Percentiles rank a stretch among this genome's conserved stretches.
Evolutionary conservation across 2,329 filamentous ascomycete species (phyloP).

Genomic region (Phaeosphaeria sp.): DNA sequence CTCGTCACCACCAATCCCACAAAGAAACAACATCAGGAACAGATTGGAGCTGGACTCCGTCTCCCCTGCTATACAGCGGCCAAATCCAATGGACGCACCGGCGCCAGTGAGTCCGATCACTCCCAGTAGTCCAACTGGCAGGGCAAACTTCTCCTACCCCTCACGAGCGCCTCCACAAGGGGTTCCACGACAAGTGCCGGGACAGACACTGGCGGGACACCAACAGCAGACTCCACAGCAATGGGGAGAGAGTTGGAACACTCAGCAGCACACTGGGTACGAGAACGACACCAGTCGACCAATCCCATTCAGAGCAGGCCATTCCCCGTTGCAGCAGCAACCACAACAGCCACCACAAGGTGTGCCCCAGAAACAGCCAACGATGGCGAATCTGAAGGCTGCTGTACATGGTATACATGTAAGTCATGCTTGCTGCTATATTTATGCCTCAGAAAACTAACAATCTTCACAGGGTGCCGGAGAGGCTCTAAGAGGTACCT

Average conservation of each 20-base stretch:
- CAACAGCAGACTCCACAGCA: conserved; percentile 19
- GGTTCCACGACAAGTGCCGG: conserved; percentile 35
- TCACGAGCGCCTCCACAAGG: conserved; percentile 40
- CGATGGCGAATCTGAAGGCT: conserved; percentile 42
- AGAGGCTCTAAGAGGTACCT: conserved; percentile 45
- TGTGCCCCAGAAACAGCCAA: conserved; percentile 31
- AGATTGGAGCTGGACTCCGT: conserved; percentile 43
- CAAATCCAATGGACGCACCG: conserved; percentile 37
- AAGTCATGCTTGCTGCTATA: no score
- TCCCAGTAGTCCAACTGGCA: conserved; percentile 31
- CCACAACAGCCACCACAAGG: conserved; percentile 3
- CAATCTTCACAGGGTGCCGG: conserved; percentile 35
- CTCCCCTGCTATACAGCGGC: conserved; percentile 42
- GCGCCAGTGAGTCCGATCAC: conserved; percentile 31
- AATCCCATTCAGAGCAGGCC: conserved; percentile 28
- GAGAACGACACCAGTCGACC: conserved; percentile 25
- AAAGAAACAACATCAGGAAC: conserved; percentile 44
- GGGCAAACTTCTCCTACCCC: conserved; percentile 46
- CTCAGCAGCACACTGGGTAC: conserved; percentile 10
- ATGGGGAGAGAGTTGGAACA: conserved; percentile 8
- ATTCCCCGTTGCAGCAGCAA: conserved; percentile 9
- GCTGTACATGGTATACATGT: conserved; percentile 36
- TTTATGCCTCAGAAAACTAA: conserved; percentile 4
- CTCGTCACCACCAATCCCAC: conserved; percentile 42
- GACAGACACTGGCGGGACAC: conserved; percentile 22